Base-by-base conservation (phyloP, 176 grass and related monocot species). In the Avena sativa region DNA sequence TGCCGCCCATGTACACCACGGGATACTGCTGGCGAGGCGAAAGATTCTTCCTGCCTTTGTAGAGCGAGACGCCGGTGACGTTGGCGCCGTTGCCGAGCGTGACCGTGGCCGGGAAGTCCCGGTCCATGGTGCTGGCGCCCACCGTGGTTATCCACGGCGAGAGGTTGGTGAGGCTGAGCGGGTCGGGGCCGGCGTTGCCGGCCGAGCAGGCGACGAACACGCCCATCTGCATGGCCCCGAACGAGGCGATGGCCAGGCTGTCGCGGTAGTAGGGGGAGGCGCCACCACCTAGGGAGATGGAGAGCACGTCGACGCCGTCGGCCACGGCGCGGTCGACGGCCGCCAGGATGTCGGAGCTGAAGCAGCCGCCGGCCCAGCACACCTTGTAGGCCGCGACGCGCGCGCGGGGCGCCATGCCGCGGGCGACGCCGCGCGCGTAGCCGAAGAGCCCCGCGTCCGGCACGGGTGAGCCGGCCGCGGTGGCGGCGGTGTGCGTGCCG, bases 301-400 rank as follows among this genome's bases (percentile, higher is more conserved):
- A 99, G 85, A 99, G 90, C 68, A 99, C 91, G 84, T 99, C 91
- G 71, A 97, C 97, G 46, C 97, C 97, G 82, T 99, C 97, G 32
- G 97, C 80, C 67, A 99, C 97, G 19, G 94, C 97, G 13, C 92
- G 88, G 20, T 97, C 94, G 50, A 97, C 97, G n/a, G 97, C 97
- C 4, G 94, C 97, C 68, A 99, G 87, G 79, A 99, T 99, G 89
- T 99, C 97, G 76, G 97, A 99, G 92, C 94, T 99, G 89, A 99
- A 97, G 94, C 97, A 99, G 12, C 94, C 97, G 43, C 97, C 92
- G 14, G 83, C 77, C 97, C 97, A 99, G 92, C 97, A 99, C 71
- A 99, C 97, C 89, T 99, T 99, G 89, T 99, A 99, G 5, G 87
- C 92, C 4, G 97, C 97, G 60, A 97, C 84, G 79, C 97, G 94